Conservation (phyloP, 176 grass and related monocot genomes). For the Paspalum vaginatum region DNA sequence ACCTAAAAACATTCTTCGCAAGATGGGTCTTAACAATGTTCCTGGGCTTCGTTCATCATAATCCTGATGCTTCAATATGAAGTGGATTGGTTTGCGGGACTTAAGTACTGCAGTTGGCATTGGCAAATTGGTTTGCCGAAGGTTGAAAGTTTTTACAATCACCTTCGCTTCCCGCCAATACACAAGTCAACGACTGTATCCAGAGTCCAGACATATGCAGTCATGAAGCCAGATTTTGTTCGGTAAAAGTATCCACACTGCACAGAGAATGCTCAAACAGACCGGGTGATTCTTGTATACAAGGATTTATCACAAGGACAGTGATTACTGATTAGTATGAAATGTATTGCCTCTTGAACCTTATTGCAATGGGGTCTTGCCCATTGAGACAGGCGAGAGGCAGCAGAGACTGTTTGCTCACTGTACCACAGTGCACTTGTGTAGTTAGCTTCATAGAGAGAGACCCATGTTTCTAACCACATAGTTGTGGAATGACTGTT, state of each 20-base stretch:
- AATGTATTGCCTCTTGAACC: background rate
- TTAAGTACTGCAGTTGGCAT: background rate
- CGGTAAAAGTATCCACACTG: background rate
- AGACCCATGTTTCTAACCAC: background rate
- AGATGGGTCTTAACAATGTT: constrained; percentile 84
- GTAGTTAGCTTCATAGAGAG: background rate
- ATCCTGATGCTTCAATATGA: constrained; percentile 8
- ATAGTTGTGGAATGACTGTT: background rate
- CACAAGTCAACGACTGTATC: constrained; percentile 14
- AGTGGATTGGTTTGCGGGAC: background rate
- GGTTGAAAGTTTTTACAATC: background rate
- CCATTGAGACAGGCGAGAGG: background rate
- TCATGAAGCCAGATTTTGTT: constrained; percentile 22
- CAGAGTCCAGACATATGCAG: constrained; percentile 2
- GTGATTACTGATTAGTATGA: background rate
- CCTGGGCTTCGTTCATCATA: constrained; percentile 62
- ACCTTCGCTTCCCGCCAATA: background rate
- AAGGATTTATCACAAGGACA: background rate
- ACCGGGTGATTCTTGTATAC: constrained; percentile 7
- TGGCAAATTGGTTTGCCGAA: constrained; percentile 28
- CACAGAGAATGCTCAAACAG: constrained; percentile 13
- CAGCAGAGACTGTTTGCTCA: background rate
- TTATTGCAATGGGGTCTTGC: background rate
- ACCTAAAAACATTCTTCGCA: constrained; percentile 69
- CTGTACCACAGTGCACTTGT: constrained; percentile 3